Base-by-base conservation (phyloP, 2,329 filamentous ascomycete species). In the Exophiala lecanii-corni region DNA sequence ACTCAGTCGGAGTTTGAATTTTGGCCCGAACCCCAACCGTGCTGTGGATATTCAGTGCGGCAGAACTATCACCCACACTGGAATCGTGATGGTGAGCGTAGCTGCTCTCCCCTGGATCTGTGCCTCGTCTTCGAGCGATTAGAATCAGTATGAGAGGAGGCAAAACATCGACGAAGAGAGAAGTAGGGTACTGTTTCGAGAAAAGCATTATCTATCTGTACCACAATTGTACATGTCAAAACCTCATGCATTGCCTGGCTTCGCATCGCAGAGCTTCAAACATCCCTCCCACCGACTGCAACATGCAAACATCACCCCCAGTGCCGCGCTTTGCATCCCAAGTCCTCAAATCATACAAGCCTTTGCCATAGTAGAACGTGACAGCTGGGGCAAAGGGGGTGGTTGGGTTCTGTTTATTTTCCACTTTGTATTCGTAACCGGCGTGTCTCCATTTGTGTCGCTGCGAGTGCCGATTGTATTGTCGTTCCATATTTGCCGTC, bases 141-240 rank as follows among this genome's bases (percentile, higher is more conserved):
- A n/a, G n/a, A n/a, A n/a, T n/a, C n/a, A n/a, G n/a, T n/a, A n/a
- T n/a, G n/a, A n/a, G n/a, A n/a, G n/a, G n/a, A n/a, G n/a, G n/a
- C n/a, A n/a, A n/a, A n/a, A n/a, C n/a, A n/a, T n/a, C n/a, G n/a
- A n/a, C n/a, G n/a, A n/a, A n/a, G n/a, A n/a, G n/a, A n/a, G n/a
- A n/a, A n/a, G n/a, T n/a, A n/a, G n/a, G n/a, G n/a, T n/a, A n/a
- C n/a, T n/a, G n/a, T n/a, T n/a, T n/a, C n/a, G n/a, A 26, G 12
- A 26, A 35, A 35, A 35, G 33, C 33, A 35, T 35, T 35, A 35
- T 35, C 33, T 35, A 35, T 35, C 17, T 35, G 33, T 20, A 10
- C 13, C 19, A 35, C 13, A 12, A 35, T 35, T 35, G 33, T 35
- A 35, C 33, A 20, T 35, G 16, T 18, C 33, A 19, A 20, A 35